Evolutionary conservation across 1,139 yeast genomes (phyloP).

Genomic region (Meyerozyma carpophila): DNA sequence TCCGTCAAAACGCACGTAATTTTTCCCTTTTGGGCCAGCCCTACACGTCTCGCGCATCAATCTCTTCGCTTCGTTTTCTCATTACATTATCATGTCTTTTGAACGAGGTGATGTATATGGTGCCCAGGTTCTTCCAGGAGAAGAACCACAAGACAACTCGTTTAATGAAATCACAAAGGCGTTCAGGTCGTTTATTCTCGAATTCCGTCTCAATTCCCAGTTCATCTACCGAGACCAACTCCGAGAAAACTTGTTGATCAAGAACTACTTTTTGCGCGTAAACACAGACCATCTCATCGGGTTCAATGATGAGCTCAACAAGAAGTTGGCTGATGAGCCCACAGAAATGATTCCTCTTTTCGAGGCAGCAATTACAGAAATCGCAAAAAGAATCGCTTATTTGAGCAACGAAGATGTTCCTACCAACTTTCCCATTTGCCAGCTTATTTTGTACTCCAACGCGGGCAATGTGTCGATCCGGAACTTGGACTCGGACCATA

Average conservation of each 20-base stretch:
- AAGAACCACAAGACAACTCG: slow-evolving; percentile 59
- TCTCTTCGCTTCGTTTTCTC: neutral
- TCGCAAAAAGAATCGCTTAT: slow-evolving; percentile 75
- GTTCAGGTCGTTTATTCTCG: slow-evolving; percentile 76
- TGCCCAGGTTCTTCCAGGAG: slow-evolving; percentile 86
- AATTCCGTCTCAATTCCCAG: slow-evolving; percentile 77
- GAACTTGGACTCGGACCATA: slow-evolving; percentile 79
- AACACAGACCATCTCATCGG: slow-evolving; percentile 82
- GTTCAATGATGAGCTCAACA: slow-evolving; percentile 84
- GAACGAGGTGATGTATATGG: slow-evolving; percentile 79
- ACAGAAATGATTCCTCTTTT: slow-evolving; percentile 84
- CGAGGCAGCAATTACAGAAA: slow-evolving; percentile 85
- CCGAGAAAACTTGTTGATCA: slow-evolving; percentile 77
- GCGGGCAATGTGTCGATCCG: slow-evolving; percentile 64
- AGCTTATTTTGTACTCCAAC: slow-evolving; percentile 69
- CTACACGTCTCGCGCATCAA: neutral
- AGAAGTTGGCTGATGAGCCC: slow-evolving; percentile 80
- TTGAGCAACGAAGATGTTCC: slow-evolving; percentile 54
- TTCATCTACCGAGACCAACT: slow-evolving; percentile 90
- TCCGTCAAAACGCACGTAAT: neutral
- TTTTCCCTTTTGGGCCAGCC: neutral
- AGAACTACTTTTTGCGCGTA: slow-evolving; percentile 68
- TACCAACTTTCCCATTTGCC: slow-evolving; percentile 69
- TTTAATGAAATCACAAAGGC: slow-evolving; percentile 75
- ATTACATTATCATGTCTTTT: slow-evolving; percentile 46